Evolutionary conservation across 129 eudicot species (phyloP), one percentile per base, ranked within the genome.

Genomic region (Flaveria linearis): DNA sequence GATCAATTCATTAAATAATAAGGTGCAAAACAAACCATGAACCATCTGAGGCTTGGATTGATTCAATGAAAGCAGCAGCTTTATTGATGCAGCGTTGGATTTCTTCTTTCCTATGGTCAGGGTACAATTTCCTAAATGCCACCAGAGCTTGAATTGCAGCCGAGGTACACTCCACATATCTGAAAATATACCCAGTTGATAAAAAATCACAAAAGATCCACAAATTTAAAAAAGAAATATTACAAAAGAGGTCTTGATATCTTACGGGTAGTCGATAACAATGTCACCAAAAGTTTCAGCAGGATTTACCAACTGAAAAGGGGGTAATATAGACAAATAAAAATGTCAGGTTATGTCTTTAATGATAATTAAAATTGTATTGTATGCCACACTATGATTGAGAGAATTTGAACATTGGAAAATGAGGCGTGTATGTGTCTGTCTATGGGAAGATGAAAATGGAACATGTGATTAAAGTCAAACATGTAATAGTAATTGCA

Each of bases 231-330:
- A 58, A 47, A 8, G 4, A 58, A 14, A 12, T 33, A 41, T 39
- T 33, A 53, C 39, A 20, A 81, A 50, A 46, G 22, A 56, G 76
- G 62, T 68, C 43, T 75, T 78, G 76, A 65, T 65, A 45, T 78
- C 98, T 93, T 93, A 90, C 98, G 95, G 93, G 69, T 93, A 93
- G 81, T 93, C 98, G 70, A 93, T 93, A 49, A 90, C 96, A 55
- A 93, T 91, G 81, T 95, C 99, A 74, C 97, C 99, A 76, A 95
- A 91, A 47, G 97, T 91, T 84, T 95, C 99, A 51, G 99, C 96
- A 79, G 99, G 99, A 79, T 95, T 95, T 72, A 94, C 63, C 74
- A 89, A 61, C 97, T 91, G 95, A 26, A 71, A 75, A 28, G 10
- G 66, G 52, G 61, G 82, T 63, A 53, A 16, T 1, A 5, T 61